Conservation (phyloP, 2,329 filamentous ascomycete species). For the Xylaria polymorpha region DNA sequence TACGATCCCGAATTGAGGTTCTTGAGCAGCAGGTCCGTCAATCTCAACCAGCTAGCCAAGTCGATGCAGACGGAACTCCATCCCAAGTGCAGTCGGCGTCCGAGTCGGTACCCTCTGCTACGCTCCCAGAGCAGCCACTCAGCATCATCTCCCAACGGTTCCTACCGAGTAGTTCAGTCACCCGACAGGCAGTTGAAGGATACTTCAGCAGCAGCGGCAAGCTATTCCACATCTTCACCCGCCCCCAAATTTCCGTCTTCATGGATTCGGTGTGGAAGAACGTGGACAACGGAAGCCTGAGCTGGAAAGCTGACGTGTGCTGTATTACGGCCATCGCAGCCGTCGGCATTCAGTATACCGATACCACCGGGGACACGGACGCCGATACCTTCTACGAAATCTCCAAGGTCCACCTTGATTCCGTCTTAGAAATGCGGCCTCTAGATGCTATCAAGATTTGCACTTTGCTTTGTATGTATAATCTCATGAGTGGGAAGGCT, state of each 20-base stretch:
- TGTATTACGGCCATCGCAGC: conserved; percentile 14
- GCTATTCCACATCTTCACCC: conserved; percentile 8
- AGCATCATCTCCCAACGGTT: neutral
- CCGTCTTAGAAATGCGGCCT: conserved; percentile 1
- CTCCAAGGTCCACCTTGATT: conserved; percentile 1
- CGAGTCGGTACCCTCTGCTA: neutral
- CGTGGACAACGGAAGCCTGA: neutral
- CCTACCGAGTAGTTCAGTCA: conserved; percentile 2
- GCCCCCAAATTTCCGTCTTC: neutral
- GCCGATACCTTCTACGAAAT: neutral
- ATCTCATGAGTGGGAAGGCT: neutral
- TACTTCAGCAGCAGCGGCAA: conserved; percentile 11
- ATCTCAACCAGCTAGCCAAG: neutral
- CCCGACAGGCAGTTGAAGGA: neutral
- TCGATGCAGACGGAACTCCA: neutral
- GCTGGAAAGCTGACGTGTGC: conserved; percentile 5
- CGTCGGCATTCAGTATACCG: neutral
- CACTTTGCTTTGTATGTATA: conserved; percentile 9
- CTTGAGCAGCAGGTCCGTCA: conserved; percentile 4
- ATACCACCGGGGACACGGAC: neutral
- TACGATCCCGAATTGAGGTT: conserved; percentile 1
- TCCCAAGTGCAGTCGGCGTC: neutral
- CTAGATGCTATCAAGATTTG: conserved; percentile 15
- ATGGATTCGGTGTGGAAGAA: conserved; percentile 2
- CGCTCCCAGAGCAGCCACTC: neutral